phyloP scores from a whole-genome alignment of 805 yeast genomes.

The Jamesozyma piceae region DNA sequence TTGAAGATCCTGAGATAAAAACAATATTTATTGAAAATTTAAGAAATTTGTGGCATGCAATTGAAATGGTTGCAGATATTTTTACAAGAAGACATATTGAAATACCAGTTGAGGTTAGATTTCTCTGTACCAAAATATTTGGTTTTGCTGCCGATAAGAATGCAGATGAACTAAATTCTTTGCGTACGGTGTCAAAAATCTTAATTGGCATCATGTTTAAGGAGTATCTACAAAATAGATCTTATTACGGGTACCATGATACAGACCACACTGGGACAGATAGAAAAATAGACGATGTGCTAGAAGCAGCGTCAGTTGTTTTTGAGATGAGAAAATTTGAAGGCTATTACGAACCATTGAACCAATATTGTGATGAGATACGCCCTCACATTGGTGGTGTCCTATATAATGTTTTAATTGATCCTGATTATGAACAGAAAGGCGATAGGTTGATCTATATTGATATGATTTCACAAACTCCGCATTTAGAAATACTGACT shows the following conservation, averaged over 20 bases:
- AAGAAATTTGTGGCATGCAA: slow-evolving; percentile 60
- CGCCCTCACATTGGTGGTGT: slow-evolving; percentile 20
- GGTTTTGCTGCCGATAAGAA: slow-evolving; percentile 35
- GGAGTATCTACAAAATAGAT: slow-evolving; percentile 18
- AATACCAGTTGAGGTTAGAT: slow-evolving; percentile 50
- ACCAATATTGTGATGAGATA: slow-evolving; percentile 27
- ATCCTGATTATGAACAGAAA: slow-evolving; percentile 24
- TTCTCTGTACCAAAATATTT: slow-evolving; percentile 42
- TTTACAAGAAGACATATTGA: slow-evolving; percentile 33
- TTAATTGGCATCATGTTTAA: slow-evolving; percentile 20
- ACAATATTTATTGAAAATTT: slow-evolving; percentile 61
- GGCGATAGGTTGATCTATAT: slow-evolving; percentile 23
- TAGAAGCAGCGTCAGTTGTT: slow-evolving; percentile 18
- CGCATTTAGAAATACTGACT: slow-evolving; percentile 17
- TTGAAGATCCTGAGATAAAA: slow-evolving; percentile 70
- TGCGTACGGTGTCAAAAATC: slow-evolving; percentile 41
- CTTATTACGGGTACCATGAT: slow-evolving; percentile 17
- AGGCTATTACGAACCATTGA: slow-evolving; percentile 27
- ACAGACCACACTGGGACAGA: slow-evolving; percentile 2
- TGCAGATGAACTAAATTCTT: slow-evolving; percentile 59
- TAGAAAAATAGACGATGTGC: slow-evolving; percentile 13
- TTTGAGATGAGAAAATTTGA: slow-evolving; percentile 23
- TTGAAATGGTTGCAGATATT: slow-evolving; percentile 50
- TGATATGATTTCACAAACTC: slow-evolving; percentile 25
- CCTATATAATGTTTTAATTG: slow-evolving; percentile 20